These are phyloP conservation scores for Echria macrotheca DNA, from an alignment of 495 filamentous ascomycete species.

Conservation along the genomic window DNA sequence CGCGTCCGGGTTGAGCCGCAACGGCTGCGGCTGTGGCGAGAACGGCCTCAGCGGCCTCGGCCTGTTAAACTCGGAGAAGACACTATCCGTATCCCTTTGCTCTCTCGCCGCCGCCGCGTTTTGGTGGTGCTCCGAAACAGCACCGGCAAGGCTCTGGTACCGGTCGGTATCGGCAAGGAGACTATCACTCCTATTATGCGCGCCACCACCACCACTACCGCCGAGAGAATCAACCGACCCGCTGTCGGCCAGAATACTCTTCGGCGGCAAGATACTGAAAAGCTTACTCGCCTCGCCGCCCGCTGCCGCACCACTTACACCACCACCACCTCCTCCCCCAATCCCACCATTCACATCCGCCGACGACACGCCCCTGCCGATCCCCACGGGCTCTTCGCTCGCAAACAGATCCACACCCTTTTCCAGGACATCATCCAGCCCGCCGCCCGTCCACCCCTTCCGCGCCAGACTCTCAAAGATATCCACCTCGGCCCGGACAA, in stretches of 20 bases:
- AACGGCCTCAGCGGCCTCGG: conserved; percentile 47
- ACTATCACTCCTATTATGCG: conserved; percentile 39
- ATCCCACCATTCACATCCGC: conserved; percentile 12
- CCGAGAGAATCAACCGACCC: too few relatives aligned
- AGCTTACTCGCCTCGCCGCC: conserved; percentile 40
- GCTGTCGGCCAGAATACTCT: conserved; percentile 48
- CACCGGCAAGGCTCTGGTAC: conserved; percentile 48
- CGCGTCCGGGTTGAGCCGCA: conserved; percentile 36
- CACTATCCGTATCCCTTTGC: conserved; percentile 41
- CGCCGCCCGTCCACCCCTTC: conserved; percentile 61
- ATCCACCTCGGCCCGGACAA: conserved; percentile 60
- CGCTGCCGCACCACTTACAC: conserved; percentile 25
- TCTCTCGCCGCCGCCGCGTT: conserved; percentile 16
- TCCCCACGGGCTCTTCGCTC: conserved; percentile 30
- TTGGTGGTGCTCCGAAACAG: too few relatives aligned
- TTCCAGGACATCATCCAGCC: conserved; percentile 56
- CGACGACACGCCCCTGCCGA: conserved; percentile 10
- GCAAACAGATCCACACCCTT: conserved; percentile 57
- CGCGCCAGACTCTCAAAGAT: conserved; percentile 59
- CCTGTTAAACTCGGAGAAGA: conserved; percentile 48
- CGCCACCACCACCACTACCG: conserved; percentile 10
- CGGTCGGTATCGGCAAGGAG: conserved; percentile 38
- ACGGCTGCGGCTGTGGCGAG: conserved; percentile 43
- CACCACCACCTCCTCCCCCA: conserved; percentile 11
- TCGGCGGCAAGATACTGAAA: conserved; percentile 54